Evolutionary conservation across 441 rosid species (phyloP), one percentile per base, ranked within the genome.

Genomic region (Erodium chrysanthum): DNA sequence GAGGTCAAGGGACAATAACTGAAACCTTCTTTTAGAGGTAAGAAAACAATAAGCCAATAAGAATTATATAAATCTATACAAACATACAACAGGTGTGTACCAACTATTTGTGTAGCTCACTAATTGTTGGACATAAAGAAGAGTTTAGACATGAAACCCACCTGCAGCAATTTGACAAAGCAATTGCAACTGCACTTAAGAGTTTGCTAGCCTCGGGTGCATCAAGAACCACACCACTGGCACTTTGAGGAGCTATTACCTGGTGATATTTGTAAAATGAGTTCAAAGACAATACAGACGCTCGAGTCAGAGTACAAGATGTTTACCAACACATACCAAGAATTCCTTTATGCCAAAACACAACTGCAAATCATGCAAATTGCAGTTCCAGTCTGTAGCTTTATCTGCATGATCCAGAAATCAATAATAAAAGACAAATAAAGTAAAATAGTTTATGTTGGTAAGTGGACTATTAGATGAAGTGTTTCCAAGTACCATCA

Each of bases 241-340:
- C 99, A 89, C 98, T 92, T 79, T 87, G 99, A 77, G 98, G 96
- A 73, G 90, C 89, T 75, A 92, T 90, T 54, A 92, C 84, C 99
- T 92, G 77, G 74, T 46, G 61, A 74, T 72, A 33, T 71, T 58
- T 69, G 76, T 69, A 71, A 29, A 33, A 21, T 69, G 66, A 11
- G 52, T 62, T 46, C 22, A 20, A 76, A 64, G 62, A 23, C 11
- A 29, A 64, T 42, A 33, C 69, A 8, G 69, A 22, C 17, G 60
- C 67, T 44, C 61, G 52, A 18, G 22, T 14, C 25, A 61, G 68
- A 61, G 23, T 25, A 68, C 37, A 66, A 31, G 58, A 71, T 48
- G 61, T 60, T n/a, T 23, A 65, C 50, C 11, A 58, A 70, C 69
- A 66, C 72, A 63, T 84, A 95, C 99, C 96, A 95, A 75, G 84